A percentile compares a stretch with the other conserved stretches of the same genome.
Evolutionary conservation across 352 stramenopile genomes (phyloP).

Genomic region (Phytophthora hybrid): DNA sequence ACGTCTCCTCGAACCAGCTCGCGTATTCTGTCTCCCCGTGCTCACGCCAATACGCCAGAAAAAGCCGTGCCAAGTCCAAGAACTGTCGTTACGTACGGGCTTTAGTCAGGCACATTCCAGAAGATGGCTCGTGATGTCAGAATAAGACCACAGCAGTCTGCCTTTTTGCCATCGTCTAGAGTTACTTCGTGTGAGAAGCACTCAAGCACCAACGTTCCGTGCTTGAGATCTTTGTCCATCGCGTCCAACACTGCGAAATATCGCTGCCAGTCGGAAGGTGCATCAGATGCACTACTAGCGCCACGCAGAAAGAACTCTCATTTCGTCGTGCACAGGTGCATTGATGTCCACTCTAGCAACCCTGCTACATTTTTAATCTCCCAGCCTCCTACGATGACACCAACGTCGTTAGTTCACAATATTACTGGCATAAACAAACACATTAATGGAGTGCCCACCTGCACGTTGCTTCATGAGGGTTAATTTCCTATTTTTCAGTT

Average conservation of each 20-base stretch:
- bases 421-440: no score
- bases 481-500: background rate
- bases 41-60: no score
- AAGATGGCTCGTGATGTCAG: background rate
- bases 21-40: no score
- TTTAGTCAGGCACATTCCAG: no score
- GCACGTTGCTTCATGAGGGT: background rate
- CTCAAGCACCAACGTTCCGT: background rate
- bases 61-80: no score
- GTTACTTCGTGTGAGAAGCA: constrained; percentile 15
- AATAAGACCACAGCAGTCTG: background rate
- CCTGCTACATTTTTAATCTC: constrained; percentile 20
- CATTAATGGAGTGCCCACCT: background rate
- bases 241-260: background rate
- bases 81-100: no score
- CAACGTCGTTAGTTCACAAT: background rate
- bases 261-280: background rate
- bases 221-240: constrained; percentile 8
- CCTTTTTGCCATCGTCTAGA: constrained; percentile 8
- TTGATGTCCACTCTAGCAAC: constrained; percentile 14
- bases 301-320: constrained; percentile 8
- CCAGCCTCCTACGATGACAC: constrained; percentile 6
- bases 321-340: constrained; percentile 9
- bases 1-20: no score
- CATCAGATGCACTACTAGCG: background rate